Conservation (phyloP, 129 eudicot genomes). For the Mikania micrantha region DNA sequence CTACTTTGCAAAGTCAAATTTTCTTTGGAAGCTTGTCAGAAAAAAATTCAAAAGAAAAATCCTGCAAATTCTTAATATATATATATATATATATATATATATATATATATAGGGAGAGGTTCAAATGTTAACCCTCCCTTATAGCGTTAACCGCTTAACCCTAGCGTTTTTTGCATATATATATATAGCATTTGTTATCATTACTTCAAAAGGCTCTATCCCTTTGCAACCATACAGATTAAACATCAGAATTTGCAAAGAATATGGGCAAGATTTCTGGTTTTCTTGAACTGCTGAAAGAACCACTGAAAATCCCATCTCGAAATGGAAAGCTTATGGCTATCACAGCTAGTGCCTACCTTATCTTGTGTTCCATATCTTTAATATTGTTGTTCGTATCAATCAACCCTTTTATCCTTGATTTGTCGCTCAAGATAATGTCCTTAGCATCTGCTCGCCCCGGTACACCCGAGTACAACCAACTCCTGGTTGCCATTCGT, state of each 20-base stretch:
- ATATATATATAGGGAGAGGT: too few relatives aligned
- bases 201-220: neutral
- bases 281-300: constrained; percentile 29
- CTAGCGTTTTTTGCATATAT: too few relatives aligned
- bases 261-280: constrained; percentile 20
- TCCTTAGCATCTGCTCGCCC: constrained; percentile 1
- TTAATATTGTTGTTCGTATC: constrained; percentile 15
- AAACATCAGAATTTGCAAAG: neutral
- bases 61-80: too few relatives aligned
- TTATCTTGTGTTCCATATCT: constrained; percentile 22
- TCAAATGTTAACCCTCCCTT: too few relatives aligned
- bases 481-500: constrained; percentile 17
- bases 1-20: too few relatives aligned
- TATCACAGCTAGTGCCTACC: constrained; percentile 13
- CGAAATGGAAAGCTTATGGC: constrained; percentile 39
- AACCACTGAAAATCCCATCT: constrained; percentile 30
- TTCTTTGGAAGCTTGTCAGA: too few relatives aligned
- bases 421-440: neutral
- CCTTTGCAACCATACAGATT: neutral
- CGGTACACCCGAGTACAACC: constrained; percentile 11
- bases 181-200: neutral
- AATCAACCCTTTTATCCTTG: neutral
- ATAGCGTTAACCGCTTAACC: too few relatives aligned
- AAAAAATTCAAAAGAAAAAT: too few relatives aligned
- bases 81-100: too few relatives aligned